phyloP scores from a whole-genome alignment of 441 rosid genomes.

The Erysimum cheiri region DNA sequence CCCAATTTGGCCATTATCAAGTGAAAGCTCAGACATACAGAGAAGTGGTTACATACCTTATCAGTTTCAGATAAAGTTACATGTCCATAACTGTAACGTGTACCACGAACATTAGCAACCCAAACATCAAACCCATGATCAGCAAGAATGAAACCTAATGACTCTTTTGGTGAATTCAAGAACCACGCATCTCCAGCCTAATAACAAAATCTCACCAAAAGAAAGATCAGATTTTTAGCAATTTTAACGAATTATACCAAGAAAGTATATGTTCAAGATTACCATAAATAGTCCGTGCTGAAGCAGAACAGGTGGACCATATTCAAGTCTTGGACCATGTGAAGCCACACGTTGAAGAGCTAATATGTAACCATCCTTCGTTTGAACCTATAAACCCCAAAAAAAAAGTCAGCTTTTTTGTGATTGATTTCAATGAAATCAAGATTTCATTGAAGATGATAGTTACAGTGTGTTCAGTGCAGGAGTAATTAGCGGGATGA shows the following conservation, averaged over 20 bases:
- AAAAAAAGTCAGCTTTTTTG: background rate
- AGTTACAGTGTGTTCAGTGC: slow-evolving; percentile 79
- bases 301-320: slow-evolving; percentile 80
- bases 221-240: slow-evolving; percentile 11
- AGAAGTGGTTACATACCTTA: slow-evolving; percentile 58
- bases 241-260: background rate
- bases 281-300: slow-evolving; percentile 91
- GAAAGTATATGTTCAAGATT: slow-evolving; percentile 6
- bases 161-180: slow-evolving; percentile 66
- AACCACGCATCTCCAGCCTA: slow-evolving; percentile 94
- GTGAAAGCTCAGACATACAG: background rate
- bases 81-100: slow-evolving; percentile 87
- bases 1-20: background rate
- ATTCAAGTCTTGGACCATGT: slow-evolving; percentile 39
- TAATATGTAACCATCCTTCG: slow-evolving; percentile 80
- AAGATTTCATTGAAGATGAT: background rate
- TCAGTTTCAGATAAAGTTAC: slow-evolving; percentile 65
- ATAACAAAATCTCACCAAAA: slow-evolving; percentile 5
- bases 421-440: background rate
- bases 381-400: slow-evolving; percentile 55
- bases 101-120: slow-evolving; percentile 94
- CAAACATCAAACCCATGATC: slow-evolving; percentile 90
- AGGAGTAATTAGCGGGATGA: slow-evolving; percentile 71
- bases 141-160: slow-evolving; percentile 84
- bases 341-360: slow-evolving; percentile 89